Conservation (phyloP, 2,329 filamentous ascomycete species). For the Sodiomyces alkalinus region DNA sequence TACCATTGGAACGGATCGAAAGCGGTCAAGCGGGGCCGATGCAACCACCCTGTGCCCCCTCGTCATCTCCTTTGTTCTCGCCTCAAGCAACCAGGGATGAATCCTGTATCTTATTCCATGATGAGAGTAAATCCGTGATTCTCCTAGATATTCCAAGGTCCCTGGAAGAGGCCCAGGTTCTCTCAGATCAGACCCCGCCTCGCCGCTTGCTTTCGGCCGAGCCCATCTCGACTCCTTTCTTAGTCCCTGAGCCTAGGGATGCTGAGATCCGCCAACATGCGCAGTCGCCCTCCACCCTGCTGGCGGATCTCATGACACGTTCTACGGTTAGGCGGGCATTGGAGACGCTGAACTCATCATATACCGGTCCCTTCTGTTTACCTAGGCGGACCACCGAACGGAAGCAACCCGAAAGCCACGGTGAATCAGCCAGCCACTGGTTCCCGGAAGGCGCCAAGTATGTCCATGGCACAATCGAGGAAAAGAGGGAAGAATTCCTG, state of each 20-base stretch:
- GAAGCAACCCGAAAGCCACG: not conserved
- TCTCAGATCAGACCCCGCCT: constrained; percentile 17
- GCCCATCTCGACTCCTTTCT: constrained; percentile 28
- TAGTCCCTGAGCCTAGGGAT: constrained; percentile 35
- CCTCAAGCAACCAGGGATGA: not conserved
- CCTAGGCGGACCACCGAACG: constrained; percentile 18
- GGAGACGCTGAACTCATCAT: constrained; percentile 15
- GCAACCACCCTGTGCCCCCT: no score
- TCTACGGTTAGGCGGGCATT: constrained; percentile 31
- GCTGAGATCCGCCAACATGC: constrained; percentile 16
- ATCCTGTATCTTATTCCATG: constrained; percentile 5
- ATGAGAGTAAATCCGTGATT: constrained; percentile 22
- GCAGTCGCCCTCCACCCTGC: constrained; percentile 26
- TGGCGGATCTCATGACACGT: constrained; percentile 37
- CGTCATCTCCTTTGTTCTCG: no score
- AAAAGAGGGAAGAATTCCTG: constrained; percentile 23
- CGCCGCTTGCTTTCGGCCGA: constrained; percentile 29
- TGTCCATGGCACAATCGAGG: constrained; percentile 32
- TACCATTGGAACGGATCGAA: no score
- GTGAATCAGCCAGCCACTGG: constrained; percentile 8
- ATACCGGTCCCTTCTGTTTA: constrained; percentile 29
- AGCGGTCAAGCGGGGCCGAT: no score
- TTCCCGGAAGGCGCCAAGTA: constrained; percentile 28
- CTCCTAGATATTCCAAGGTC: constrained; percentile 57
- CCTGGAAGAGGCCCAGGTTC: constrained; percentile 49